Percentiles rank a stretch among this genome's conserved stretches.
These are phyloP conservation scores for Penicillium verrucosum DNA, from an alignment of 2,329 filamentous ascomycete species.

Conservation along the genomic window DNA sequence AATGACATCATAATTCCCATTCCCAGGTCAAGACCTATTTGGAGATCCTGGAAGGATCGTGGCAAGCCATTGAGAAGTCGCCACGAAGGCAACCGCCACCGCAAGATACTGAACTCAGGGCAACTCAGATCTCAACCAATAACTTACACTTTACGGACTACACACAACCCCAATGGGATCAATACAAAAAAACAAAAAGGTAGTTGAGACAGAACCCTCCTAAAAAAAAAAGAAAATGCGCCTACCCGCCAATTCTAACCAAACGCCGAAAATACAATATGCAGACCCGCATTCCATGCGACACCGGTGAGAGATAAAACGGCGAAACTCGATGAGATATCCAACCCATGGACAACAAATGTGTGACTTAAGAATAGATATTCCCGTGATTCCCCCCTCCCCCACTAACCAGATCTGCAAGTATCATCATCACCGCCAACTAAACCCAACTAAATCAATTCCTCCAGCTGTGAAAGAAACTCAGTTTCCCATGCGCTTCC, in stretches of 20 bases:
- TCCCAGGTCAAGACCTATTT: not conserved
- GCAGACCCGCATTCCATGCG: not conserved
- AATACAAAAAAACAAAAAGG: not conserved
- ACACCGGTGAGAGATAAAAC: not conserved
- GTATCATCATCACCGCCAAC: not conserved
- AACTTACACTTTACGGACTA: not conserved
- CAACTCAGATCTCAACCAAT: not conserved
- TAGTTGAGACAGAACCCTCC: not conserved
- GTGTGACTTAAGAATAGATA: not conserved
- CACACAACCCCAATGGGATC: not conserved
- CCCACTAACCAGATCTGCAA: not conserved
- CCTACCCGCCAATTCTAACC: not conserved
- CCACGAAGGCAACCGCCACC: slow-evolving; percentile 7
- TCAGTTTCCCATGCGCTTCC: slow-evolving; percentile 22
- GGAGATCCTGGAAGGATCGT: not conserved
- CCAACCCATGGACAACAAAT: not conserved
- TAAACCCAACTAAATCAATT: not conserved
- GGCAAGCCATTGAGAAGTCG: slow-evolving; percentile 6
- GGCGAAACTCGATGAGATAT: not conserved
- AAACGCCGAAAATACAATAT: not conserved
- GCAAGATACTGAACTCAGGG: not conserved
- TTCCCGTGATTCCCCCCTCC: not conserved
- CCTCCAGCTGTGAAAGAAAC: not conserved
- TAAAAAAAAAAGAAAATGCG: not conserved
- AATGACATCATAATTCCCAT: not conserved